These are phyloP conservation scores for Diutina mesorugosa DNA, from an alignment of 1,139 yeast genomes.

Conservation along the genomic window DNA sequence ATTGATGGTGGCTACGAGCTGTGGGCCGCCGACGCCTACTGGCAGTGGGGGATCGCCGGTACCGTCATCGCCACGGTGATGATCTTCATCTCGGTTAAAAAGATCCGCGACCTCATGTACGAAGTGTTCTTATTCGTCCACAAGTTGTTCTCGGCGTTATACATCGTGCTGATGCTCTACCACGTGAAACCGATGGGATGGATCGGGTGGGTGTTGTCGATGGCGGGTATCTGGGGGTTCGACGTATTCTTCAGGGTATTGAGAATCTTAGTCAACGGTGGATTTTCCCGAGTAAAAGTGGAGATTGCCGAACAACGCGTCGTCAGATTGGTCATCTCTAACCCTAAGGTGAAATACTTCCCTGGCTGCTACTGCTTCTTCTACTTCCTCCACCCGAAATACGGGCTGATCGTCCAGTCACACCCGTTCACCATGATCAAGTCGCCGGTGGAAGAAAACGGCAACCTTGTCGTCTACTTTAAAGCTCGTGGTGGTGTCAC, in stretches of 20 bases:
- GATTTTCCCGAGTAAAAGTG: constrained; percentile 5
- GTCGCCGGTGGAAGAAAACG: constrained; percentile 6
- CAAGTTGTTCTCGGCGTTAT: constrained; percentile 7
- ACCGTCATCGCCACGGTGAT: constrained; percentile 5
- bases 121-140: constrained; percentile 7
- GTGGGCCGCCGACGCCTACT: constrained; percentile 7
- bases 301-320: constrained; percentile 6
- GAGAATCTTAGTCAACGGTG: constrained; percentile 7
- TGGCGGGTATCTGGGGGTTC: constrained; percentile 6
- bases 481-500: constrained; percentile 7
- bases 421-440: constrained; percentile 8
- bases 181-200: constrained; percentile 7
- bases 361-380: constrained; percentile 8
- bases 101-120: constrained; percentile 6
- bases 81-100: constrained; percentile 5
- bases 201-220: constrained; percentile 9
- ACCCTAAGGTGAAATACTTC: constrained; percentile 4
- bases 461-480: constrained; percentile 6
- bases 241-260: constrained; percentile 6
- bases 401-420: constrained; percentile 7
- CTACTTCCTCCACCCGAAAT: constrained; percentile 7
- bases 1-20: constrained; percentile 5
- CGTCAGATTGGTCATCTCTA: constrained; percentile 6
- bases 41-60: constrained; percentile 9
- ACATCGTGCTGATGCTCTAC: constrained; percentile 8